Evolutionary conservation across 495 filamentous ascomycete genomes (phyloP), one percentile per base, ranked within the genome.

Genomic region (Apodospora peruviana): DNA sequence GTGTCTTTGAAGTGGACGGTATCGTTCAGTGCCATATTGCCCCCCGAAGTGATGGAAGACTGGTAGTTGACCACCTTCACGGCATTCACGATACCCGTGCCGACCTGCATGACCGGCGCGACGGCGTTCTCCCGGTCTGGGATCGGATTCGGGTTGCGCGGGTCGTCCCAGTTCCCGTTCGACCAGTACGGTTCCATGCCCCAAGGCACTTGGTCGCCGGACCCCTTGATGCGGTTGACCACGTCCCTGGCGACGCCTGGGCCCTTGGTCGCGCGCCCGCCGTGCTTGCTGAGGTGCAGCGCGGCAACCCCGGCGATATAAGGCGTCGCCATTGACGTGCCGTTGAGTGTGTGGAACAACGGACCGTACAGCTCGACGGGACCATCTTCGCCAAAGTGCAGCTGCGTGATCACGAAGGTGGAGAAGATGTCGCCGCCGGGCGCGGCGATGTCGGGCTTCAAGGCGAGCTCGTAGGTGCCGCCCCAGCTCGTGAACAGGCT

Each of bases 351-450:
- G 16, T 21, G 9, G 1, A 20, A 12, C 5, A 12, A 11, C 5
- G 16, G 14, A 21, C 2, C 19, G 11, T 11, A 10, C 32, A 35
- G 11, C 2, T 10, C 11, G 2, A 2, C 32, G 32, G 32, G 32
- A n/a, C 32, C 16, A 11, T 10, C 16, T 10, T n/a, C 32, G 16
- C 16, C 16, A 7, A 12, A 2, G 5, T 3, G 18, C n/a, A 40
- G 18, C n/a, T n/a, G n/a, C n/a, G n/a, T n/a, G n/a, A n/a, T n/a
- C n/a, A n/a, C n/a, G 1, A 56, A 71, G 2, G 74, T 76, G 19
- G 72, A 65, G 41, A 70, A 60, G 45, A 78, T 74, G 34, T 60
- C 59, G 5, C 70, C 72, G 42, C 74, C 74, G 0, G 68, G 68
- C 1, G 64, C 71, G 9, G 64, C 64, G 40, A 73, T 62, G 34